phyloP scores from a whole-genome alignment of 768 basidiomycete species.

The Tylopilus plumbeoviolaceoides region DNA sequence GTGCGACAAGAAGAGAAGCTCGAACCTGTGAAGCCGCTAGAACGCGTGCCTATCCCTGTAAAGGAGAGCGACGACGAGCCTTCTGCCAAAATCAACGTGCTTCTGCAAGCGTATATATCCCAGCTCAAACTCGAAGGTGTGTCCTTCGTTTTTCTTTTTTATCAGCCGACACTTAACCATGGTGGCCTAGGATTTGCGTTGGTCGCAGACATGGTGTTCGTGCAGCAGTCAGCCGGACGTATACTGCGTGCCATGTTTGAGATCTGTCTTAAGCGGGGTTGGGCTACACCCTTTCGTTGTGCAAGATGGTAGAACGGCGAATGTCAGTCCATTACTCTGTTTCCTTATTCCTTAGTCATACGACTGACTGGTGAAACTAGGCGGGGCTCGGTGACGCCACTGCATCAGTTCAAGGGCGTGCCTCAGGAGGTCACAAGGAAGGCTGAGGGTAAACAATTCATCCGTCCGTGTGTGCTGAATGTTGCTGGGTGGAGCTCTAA shows the following conservation, averaged over 20 bases:
- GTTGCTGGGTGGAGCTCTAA: too few relatives aligned
- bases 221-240: slow-evolving; percentile 93
- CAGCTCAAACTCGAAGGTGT: slow-evolving; percentile 5
- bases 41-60: slow-evolving; percentile 63
- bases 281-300: slow-evolving; percentile 93
- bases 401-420: slow-evolving; percentile 92
- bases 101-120: slow-evolving; percentile 1
- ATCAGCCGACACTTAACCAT: not conserved
- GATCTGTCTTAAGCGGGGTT: slow-evolving; percentile 62
- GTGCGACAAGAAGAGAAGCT: slow-evolving; percentile 66
- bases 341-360: not conserved
- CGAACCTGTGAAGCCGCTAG: slow-evolving; percentile 1
- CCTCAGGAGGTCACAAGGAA: slow-evolving; percentile 82
- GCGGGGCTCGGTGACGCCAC: slow-evolving; percentile 98
- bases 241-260: slow-evolving; percentile 5
- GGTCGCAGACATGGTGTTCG: slow-evolving; percentile 75
- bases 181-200: not conserved
- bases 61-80: slow-evolving; percentile 97
- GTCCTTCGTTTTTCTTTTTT: not conserved
- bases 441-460: slow-evolving; percentile 97
- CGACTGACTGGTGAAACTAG: slow-evolving; percentile 34
- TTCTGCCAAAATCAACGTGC: slow-evolving; percentile 93
- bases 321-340: slow-evolving; percentile 57
- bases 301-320: slow-evolving; percentile 91
- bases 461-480: slow-evolving; percentile 37